Conservation (phyloP, 495 filamentous ascomycete genomes). For the Bryoglossum gracile region DNA sequence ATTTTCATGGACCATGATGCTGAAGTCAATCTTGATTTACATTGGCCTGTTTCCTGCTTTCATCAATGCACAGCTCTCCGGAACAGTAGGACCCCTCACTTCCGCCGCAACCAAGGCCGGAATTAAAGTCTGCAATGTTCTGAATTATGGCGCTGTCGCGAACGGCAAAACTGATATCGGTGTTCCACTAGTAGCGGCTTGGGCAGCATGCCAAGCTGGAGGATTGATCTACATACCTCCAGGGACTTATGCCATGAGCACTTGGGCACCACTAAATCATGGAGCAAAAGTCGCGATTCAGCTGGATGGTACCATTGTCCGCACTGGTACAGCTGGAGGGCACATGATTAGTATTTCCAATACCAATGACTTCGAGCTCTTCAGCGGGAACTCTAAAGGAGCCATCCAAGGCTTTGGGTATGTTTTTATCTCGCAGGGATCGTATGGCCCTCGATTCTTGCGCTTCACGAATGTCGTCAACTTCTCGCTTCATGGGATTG, state of each 20-base stretch:
- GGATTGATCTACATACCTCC: constrained; percentile 30
- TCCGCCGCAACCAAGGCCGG: constrained; percentile 19
- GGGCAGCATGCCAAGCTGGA: constrained; percentile 33
- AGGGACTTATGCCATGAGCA: constrained; percentile 28
- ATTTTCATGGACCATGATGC: too few relatives aligned
- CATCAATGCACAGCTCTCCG: constrained; percentile 28
- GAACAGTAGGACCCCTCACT: constrained; percentile 36
- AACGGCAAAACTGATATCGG: constrained; percentile 40
- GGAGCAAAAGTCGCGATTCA: neutral
- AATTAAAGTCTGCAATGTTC: constrained; percentile 33
- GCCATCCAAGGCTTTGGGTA: constrained; percentile 49
- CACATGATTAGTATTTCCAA: constrained; percentile 47
- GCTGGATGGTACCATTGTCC: constrained; percentile 26
- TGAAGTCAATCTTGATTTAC: too few relatives aligned
- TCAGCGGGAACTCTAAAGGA: constrained; percentile 40
- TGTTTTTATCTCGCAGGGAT: constrained; percentile 3
- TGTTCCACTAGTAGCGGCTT: constrained; percentile 38
- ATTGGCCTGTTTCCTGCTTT: neutral
- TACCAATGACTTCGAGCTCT: constrained; percentile 46
- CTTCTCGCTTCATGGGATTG: constrained; percentile 47
- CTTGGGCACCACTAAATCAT: constrained; percentile 9
- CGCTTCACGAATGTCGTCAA: constrained; percentile 18
- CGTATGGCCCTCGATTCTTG: constrained; percentile 4
- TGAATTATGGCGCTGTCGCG: constrained; percentile 41
- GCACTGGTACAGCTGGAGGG: constrained; percentile 29